Percentiles rank a stretch among this genome's conserved stretches.
phyloP scores from a whole-genome alignment of 805 yeast species.

The Hanseniaspora occidentalis region DNA sequence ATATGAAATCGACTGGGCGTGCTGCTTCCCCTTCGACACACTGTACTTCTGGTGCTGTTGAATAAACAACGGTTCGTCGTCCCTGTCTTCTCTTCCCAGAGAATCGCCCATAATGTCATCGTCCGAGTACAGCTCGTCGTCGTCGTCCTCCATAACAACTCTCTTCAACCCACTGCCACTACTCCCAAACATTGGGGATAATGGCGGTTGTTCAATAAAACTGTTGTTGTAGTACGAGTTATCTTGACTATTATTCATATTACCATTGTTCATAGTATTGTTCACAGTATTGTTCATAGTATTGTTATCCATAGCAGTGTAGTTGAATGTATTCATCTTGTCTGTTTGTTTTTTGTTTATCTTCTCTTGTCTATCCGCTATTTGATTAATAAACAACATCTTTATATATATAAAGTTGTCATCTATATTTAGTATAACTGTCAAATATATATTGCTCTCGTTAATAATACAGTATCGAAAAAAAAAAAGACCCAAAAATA shows the following conservation, averaged over 20 bases:
- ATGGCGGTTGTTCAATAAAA: background rate
- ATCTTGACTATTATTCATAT: background rate
- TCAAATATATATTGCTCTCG: too few relatives aligned
- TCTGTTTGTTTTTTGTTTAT: too few relatives aligned
- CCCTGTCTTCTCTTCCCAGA: background rate
- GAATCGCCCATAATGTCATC: background rate
- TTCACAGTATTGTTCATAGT: background rate
- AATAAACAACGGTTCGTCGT: background rate
- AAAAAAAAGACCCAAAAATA: too few relatives aligned
- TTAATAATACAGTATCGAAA: too few relatives aligned
- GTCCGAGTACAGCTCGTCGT: background rate
- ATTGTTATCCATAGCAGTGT: too few relatives aligned
- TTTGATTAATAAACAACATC: too few relatives aligned
- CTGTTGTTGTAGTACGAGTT: background rate
- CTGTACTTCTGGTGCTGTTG: background rate
- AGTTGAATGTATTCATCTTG: too few relatives aligned
- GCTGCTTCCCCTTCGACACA: too few relatives aligned
- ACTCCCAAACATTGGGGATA: background rate
- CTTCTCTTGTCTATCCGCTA: too few relatives aligned
- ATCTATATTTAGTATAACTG: too few relatives aligned
- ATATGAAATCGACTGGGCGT: too few relatives aligned
- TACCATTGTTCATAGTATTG: background rate
- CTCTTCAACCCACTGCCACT: background rate
- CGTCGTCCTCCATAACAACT: background rate
- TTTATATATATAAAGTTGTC: too few relatives aligned